phyloP scores from a whole-genome alignment of 2,329 filamentous ascomycete species.

The Xylaria sp. region DNA sequence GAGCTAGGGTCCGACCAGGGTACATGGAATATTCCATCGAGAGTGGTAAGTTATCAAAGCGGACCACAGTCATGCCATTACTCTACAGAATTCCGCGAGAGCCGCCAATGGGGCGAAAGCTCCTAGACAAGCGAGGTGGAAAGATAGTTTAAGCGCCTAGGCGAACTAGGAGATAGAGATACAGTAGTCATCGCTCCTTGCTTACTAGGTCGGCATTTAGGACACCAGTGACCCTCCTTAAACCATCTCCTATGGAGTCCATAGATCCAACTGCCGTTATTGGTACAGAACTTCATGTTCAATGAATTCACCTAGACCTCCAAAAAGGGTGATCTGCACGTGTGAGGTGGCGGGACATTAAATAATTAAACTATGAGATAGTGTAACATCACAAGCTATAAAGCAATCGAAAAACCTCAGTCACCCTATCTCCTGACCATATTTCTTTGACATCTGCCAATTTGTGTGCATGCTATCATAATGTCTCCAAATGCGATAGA shows the following conservation, averaged over 20 bases:
- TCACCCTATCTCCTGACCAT: neutral
- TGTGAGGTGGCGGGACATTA: neutral
- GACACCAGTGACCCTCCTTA: neutral
- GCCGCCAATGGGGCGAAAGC: neutral
- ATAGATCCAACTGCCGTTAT: neutral
- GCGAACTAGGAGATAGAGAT: neutral
- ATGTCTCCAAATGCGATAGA: constrained; percentile 30
- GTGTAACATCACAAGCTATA: constrained; percentile 9
- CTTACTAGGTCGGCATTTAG: neutral
- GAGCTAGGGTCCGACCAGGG: constrained; percentile 29
- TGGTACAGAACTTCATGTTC: neutral
- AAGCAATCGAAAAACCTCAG: neutral
- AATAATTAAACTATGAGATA: neutral
- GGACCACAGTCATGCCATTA: constrained; percentile 29
- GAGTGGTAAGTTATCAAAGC: constrained; percentile 24
- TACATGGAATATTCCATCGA: constrained; percentile 23
- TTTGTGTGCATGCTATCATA: constrained; percentile 8
- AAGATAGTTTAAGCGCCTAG: neutral
- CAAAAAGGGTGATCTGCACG: constrained; percentile 8
- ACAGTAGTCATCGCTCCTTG: neutral
- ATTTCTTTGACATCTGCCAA: neutral
- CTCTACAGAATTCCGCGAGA: constrained; percentile 5
- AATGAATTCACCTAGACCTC: neutral
- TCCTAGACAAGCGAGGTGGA: neutral
- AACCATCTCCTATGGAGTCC: neutral